Evolutionary conservation across 2,329 filamentous ascomycete genomes (phyloP).

Genomic region (Fusarium burgessii): DNA sequence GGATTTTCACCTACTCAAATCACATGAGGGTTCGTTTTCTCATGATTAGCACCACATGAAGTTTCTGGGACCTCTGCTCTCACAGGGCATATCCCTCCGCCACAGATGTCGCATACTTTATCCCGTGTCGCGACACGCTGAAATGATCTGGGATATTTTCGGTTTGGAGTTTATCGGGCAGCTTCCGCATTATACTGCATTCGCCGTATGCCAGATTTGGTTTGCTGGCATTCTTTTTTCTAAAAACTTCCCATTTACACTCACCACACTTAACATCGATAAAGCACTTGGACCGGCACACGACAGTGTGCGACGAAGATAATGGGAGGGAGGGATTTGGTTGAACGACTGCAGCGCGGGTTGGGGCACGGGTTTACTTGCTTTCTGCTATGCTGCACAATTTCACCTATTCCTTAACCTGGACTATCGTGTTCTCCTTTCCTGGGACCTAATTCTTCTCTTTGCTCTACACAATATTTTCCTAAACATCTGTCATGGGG

Average conservation of each 20-base stretch:
- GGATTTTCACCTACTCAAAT: constrained; percentile 15
- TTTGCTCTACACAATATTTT: constrained; percentile 43
- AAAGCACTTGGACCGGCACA: constrained; percentile 35
- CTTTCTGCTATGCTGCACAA: constrained; percentile 49
- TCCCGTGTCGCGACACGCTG: constrained; percentile 27
- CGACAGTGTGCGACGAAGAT: constrained; percentile 36
- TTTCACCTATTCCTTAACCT: constrained; percentile 43
- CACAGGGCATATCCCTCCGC: constrained; percentile 10
- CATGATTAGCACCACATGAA: constrained; percentile 11
- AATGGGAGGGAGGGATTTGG: constrained; percentile 38
- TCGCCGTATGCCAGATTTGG: constrained; percentile 36
- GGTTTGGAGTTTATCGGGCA: constrained; percentile 46
- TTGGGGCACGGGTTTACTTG: constrained; percentile 45
- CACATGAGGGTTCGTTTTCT: constrained; percentile 21
- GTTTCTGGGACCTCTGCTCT: constrained; percentile 8
- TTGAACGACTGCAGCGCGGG: constrained; percentile 43
- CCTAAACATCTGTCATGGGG: constrained; percentile 31
- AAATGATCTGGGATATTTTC: constrained; percentile 39
- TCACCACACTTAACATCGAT: constrained; percentile 33
- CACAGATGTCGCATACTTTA: constrained; percentile 24
- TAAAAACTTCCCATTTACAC: constrained; percentile 28
- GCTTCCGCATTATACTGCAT: constrained; percentile 44
- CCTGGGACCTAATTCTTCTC: constrained; percentile 23
- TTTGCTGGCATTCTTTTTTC: constrained; percentile 38
- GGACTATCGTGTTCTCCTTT: constrained; percentile 24